Percentiles rank a stretch among this genome's conserved stretches.
Conservation (phyloP, 148 eudicot species). For the Heliamphora exappendiculata region DNA sequence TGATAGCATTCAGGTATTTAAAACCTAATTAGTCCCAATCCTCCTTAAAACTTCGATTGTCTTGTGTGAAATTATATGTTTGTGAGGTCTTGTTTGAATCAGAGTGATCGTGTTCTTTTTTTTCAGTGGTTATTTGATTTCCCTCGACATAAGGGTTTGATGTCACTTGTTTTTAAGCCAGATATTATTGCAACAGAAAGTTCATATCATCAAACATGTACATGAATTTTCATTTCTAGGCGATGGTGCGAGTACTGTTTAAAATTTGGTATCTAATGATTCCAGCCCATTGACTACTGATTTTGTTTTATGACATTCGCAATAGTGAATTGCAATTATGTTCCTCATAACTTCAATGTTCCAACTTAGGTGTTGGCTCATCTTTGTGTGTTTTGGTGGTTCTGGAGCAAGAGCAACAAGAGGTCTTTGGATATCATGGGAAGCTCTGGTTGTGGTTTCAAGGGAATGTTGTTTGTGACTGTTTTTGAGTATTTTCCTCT, state of each 20-base stretch:
- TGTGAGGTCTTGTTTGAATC: not conserved
- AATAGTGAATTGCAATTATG: not conserved
- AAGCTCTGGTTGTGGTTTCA: no score
- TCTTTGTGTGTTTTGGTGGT: no score
- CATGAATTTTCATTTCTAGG: not conserved
- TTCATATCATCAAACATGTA: not conserved
- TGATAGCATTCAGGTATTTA: constrained; percentile 55
- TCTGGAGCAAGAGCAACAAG: no score
- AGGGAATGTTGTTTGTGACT: no score
- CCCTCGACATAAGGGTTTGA: no score
- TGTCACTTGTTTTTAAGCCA: no score
- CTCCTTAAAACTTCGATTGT: not conserved
- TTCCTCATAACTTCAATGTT: not conserved
- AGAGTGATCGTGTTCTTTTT: not conserved
- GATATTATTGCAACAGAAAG: not conserved
- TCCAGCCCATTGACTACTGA: not conserved
- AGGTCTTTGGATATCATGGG: no score
- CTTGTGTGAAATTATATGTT: not conserved
- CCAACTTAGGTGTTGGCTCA: no score
- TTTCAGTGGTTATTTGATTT: not conserved
- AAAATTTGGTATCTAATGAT: not conserved
- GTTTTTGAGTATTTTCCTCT: no score
- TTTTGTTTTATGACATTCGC: not conserved
- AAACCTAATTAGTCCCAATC: not conserved
- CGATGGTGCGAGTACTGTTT: not conserved